These are phyloP conservation scores for Microcera coccophila DNA, from an alignment of 2,329 filamentous ascomycete species.

Conservation along the genomic window DNA sequence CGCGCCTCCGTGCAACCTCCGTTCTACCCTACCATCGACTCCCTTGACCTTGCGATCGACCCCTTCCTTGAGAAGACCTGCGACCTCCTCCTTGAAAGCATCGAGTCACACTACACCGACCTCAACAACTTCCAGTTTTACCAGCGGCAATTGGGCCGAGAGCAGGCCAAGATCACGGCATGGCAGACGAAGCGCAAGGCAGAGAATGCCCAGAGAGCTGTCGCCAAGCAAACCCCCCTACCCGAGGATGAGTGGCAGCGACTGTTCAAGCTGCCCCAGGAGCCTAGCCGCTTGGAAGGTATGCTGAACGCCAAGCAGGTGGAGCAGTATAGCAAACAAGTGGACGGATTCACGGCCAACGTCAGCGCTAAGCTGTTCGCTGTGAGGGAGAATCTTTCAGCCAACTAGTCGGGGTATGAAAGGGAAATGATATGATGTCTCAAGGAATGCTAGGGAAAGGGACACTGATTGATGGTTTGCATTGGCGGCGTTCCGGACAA, in stretches of 20 bases:
- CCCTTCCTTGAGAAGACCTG: conserved; percentile 98
- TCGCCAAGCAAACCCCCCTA: conserved; percentile 82
- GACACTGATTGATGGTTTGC: conserved; percentile 36
- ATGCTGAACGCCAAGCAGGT: conserved; percentile 95
- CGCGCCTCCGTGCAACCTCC: conserved; percentile 59
- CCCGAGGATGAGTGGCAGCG: conserved; percentile 98
- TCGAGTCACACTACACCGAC: conserved; percentile 97
- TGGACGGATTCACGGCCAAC: conserved; percentile 90
- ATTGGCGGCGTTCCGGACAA: conserved; percentile 41
- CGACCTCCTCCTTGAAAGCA: conserved; percentile 91
- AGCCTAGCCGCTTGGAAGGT: conserved; percentile 87
- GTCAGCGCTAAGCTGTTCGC: conserved; percentile 98
- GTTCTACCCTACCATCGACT: conserved; percentile 83
- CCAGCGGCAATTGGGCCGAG: conserved; percentile 85
- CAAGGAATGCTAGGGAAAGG: conserved; percentile 26
- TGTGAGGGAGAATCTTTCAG: conserved; percentile 67
- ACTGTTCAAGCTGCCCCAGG: conserved; percentile 94
- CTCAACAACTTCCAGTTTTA: conserved; percentile 99
- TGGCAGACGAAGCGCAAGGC: conserved; percentile 97
- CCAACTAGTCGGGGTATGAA: conserved; percentile 40
- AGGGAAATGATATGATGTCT: conserved; percentile 20
- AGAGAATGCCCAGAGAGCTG: conserved; percentile 80
- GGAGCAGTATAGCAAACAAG: conserved; percentile 95
- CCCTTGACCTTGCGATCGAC: conserved; percentile 88
- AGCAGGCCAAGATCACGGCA: conserved; percentile 92